A percentile compares a stretch with the other conserved stretches of the same genome.
Conservation (phyloP, 179 eudicot species). For the Carnegiea gigantea region DNA sequence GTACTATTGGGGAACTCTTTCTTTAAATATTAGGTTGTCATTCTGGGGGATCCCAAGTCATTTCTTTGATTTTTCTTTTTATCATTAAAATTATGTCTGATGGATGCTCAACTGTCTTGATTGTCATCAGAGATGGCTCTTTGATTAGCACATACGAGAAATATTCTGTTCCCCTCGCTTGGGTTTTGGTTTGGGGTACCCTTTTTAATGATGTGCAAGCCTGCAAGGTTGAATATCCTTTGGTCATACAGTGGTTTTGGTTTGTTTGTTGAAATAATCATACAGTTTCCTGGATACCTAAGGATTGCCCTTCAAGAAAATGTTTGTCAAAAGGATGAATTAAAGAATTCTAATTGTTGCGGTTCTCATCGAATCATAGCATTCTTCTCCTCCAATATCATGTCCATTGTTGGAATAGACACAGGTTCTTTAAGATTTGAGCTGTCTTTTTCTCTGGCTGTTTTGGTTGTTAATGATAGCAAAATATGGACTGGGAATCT, state of each 20-base stretch:
- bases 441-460: neutral
- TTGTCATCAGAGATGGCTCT: neutral
- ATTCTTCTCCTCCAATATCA: neutral
- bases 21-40: neutral
- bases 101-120: neutral
- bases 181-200: neutral
- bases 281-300: neutral
- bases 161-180: neutral
- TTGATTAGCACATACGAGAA: neutral
- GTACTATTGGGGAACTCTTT: neutral
- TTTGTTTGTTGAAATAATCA: neutral
- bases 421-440: neutral
- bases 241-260: neutral
- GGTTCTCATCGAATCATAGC: neutral
- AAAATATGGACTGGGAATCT: neutral
- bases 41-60: neutral
- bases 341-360: neutral
- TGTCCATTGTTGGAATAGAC: neutral
- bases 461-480: neutral
- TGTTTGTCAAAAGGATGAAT: neutral
- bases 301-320: neutral
- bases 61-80: neutral
- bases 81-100: neutral
- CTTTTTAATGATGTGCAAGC: no score
- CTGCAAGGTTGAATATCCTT: no score